These are phyloP conservation scores for Smallanthus sonchifolius DNA, from an alignment of 129 eudicot genomes.

Conservation along the genomic window DNA sequence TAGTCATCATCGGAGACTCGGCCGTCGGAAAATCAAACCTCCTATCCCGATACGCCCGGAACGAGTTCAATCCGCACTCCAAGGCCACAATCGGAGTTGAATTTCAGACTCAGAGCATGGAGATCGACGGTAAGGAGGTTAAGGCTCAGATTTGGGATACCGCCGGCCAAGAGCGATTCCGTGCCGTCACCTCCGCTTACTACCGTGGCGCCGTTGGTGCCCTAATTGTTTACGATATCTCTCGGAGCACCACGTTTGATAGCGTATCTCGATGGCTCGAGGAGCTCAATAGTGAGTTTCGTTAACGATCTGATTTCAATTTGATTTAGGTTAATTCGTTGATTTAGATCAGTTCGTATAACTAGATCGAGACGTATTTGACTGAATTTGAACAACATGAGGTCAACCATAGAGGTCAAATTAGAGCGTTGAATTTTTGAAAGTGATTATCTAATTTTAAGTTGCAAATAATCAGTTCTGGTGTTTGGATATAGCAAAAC, in stretches of 20 bases:
- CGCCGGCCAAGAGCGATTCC: constrained; percentile 83
- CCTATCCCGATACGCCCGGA: constrained; percentile 62
- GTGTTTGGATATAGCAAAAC: background rate
- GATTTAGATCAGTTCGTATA: constrained; percentile 1
- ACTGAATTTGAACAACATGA: background rate
- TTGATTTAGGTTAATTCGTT: background rate
- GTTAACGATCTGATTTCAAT: background rate
- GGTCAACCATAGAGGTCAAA: background rate
- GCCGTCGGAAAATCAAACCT: constrained; percentile 85
- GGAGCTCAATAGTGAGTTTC: constrained; percentile 64
- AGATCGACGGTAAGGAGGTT: constrained; percentile 74
- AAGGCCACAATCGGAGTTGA: constrained; percentile 87
- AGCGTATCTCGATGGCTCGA: constrained; percentile 71
- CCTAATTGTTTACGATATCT: constrained; percentile 66
- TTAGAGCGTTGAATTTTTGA: background rate
- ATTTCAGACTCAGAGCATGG: constrained; percentile 74
- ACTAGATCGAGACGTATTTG: constrained; percentile 18
- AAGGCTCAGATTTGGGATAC: constrained; percentile 98
- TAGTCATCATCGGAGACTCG: constrained; percentile 83
- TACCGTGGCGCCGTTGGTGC: constrained; percentile 90
- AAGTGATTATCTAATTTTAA: background rate
- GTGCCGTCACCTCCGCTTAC: constrained; percentile 84
- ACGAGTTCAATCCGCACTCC: constrained; percentile 76
- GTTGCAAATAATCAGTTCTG: background rate
- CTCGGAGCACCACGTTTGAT: constrained; percentile 59